These are phyloP conservation scores for Candida verbasci DNA, from an alignment of 805 yeast species.

Conservation along the genomic window DNA sequence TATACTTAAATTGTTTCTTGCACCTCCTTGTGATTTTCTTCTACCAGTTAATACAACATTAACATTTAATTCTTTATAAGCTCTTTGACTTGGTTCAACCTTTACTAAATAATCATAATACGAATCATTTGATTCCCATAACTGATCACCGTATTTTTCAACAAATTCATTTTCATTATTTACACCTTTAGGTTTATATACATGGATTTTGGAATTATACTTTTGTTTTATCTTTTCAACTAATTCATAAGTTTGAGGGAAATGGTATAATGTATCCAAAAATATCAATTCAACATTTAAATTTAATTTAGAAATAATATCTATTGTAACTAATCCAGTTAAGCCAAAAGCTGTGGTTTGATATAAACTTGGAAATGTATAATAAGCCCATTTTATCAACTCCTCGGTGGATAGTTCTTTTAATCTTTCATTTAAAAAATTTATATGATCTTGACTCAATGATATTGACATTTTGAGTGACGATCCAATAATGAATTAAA, in stretches of 20 bases:
- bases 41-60: slow-evolving; percentile 90
- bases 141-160: slow-evolving; percentile 60
- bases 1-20: slow-evolving; percentile 64
- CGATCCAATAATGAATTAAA: background rate
- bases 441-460: slow-evolving; percentile 51
- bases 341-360: slow-evolving; percentile 96
- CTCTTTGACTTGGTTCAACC: slow-evolving; percentile 89
- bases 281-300: slow-evolving; percentile 64
- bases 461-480: background rate
- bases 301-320: slow-evolving; percentile 60
- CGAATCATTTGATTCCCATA: slow-evolving; percentile 82
- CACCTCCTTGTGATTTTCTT: slow-evolving; percentile 85
- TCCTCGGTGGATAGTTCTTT: slow-evolving; percentile 60
- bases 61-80: slow-evolving; percentile 69
- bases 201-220: slow-evolving; percentile 57
- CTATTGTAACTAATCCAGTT: slow-evolving; percentile 85
- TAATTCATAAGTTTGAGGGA: slow-evolving; percentile 85
- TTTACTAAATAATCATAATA: slow-evolving; percentile 82
- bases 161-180: slow-evolving; percentile 60
- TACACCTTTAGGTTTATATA: slow-evolving; percentile 62
- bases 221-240: slow-evolving; percentile 52
- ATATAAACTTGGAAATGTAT: slow-evolving; percentile 76
- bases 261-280: slow-evolving; percentile 87
- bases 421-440: slow-evolving; percentile 61
- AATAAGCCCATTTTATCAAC: slow-evolving; percentile 74